Evolutionary conservation across 768 basidiomycete species (phyloP).

Genomic region (Neoboletus brunneissimus): DNA sequence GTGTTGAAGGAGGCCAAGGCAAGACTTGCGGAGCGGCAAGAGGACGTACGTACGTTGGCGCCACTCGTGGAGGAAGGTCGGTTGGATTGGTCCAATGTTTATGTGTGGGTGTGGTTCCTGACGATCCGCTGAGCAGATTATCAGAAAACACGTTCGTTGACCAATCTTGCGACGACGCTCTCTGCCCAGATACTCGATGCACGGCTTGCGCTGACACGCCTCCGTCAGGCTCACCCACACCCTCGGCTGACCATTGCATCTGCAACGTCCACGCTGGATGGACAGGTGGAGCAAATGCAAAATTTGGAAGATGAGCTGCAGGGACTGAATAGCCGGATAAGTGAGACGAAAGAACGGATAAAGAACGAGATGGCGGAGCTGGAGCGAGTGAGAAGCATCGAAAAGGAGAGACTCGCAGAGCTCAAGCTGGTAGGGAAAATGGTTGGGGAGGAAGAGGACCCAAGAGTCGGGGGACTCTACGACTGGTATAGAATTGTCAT

Average conservation of each 20-base stretch:
- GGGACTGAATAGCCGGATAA: conserved; percentile 46
- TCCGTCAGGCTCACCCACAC: conserved; percentile 76
- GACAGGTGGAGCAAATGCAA: conserved; percentile 80
- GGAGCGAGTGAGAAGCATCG: conserved; percentile 59
- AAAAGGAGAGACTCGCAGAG: conserved; percentile 59
- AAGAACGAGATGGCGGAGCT: conserved; percentile 55
- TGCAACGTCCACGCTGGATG: conserved; percentile 70
- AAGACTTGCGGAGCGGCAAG: conserved; percentile 56
- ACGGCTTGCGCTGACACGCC: conserved; percentile 72
- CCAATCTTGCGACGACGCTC: conserved; percentile 54
- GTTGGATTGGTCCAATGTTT: neutral
- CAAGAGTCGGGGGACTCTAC: conserved; percentile 59
- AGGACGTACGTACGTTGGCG: conserved; percentile 60
- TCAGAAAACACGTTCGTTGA: conserved; percentile 48
- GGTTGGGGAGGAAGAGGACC: conserved; percentile 59
- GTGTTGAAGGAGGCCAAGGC: conserved; percentile 63
- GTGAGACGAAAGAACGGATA: conserved; percentile 56
- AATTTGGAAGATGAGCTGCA: conserved; percentile 65
- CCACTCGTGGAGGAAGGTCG: conserved; percentile 71
- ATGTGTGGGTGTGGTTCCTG: neutral
- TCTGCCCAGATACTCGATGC: conserved; percentile 81
- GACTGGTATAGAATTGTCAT: conserved; percentile 53
- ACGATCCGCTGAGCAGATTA: conserved; percentile 46
- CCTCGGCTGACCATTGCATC: conserved; percentile 75
- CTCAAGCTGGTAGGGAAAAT: conserved; percentile 53